These are phyloP conservation scores for Debaryomyces psychrophilus DNA, from an alignment of 1,139 yeast species.

Conservation along the genomic window DNA sequence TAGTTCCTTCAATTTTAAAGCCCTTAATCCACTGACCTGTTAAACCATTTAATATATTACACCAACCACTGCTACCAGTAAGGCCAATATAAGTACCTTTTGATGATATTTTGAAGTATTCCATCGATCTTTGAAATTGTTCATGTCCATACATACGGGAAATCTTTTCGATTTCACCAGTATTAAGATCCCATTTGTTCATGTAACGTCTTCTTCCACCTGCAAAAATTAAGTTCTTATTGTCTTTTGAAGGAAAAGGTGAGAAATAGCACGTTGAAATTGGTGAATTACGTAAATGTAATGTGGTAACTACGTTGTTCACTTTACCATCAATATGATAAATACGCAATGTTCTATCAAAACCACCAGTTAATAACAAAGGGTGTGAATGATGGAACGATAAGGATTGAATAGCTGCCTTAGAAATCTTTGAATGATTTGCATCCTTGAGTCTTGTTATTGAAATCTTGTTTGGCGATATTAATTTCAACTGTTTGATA, in stretches of 20 bases:
- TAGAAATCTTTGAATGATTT: conserved; percentile 66
- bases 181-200: conserved; percentile 86
- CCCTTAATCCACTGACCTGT: conserved; percentile 88
- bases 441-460: conserved; percentile 86
- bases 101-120: conserved; percentile 73
- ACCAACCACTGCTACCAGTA: conserved; percentile 88
- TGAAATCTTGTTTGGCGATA: conserved; percentile 73
- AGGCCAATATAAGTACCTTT: conserved; percentile 74
- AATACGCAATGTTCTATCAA: conserved; percentile 82
- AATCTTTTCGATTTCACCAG: conserved; percentile 79
- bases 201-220: conserved; percentile 92
- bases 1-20: conserved; percentile 83
- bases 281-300: conserved; percentile 79
- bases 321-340: conserved; percentile 91
- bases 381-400: conserved; percentile 89
- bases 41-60: conserved; percentile 71
- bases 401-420: conserved; percentile 79
- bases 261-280: conserved; percentile 75
- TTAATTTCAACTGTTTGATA: conserved; percentile 53
- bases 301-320: conserved; percentile 79
- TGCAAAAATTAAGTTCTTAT: conserved; percentile 61
- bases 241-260: conserved; percentile 43
- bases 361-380: conserved; percentile 84
- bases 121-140: conserved; percentile 82
- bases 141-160: conserved; percentile 93